Conservation (phyloP, 768 basidiomycete genomes). For the Leccinum broughii region DNA sequence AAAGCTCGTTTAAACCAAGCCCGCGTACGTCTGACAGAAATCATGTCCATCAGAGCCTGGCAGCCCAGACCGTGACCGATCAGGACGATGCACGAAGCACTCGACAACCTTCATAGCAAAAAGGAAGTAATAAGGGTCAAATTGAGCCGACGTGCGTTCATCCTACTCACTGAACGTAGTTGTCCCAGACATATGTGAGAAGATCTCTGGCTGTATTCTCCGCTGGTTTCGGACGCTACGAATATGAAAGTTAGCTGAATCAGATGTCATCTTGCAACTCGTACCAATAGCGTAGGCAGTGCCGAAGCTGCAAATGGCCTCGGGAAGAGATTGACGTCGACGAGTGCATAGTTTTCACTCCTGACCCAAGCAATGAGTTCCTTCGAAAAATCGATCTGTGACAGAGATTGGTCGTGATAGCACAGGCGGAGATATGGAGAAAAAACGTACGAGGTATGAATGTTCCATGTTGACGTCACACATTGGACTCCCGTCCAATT, state of each 20-base stretch:
- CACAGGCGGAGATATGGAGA: not conserved
- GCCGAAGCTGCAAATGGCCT: constrained; percentile 45
- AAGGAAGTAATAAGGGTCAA: not conserved
- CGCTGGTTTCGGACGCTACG: constrained; percentile 41
- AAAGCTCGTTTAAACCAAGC: not conserved
- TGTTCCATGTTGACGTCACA: constrained; percentile 78
- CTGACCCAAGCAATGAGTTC: constrained; percentile 77
- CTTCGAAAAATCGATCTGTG: constrained; percentile 85
- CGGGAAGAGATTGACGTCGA: constrained; percentile 86
- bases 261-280: constrained; percentile 2
- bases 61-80: constrained; percentile 90
- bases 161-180: constrained; percentile 81
- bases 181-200: constrained; percentile 91
- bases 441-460: constrained; percentile 71
- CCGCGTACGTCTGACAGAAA: constrained; percentile 65
- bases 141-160: not conserved
- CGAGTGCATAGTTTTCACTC: constrained; percentile 62
- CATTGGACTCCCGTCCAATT: constrained; percentile 70
- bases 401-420: constrained; percentile 3
- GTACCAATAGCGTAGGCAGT: constrained; percentile 35
- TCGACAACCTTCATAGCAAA: constrained; percentile 57
- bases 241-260: not conserved
- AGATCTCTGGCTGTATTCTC: constrained; percentile 57
- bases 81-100: constrained; percentile 70
- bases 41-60: constrained; percentile 68